Percentiles rank a stretch among this genome's conserved stretches.
These are phyloP conservation scores for Sugiyamaella paludigena DNA, from an alignment of 1,139 yeast genomes.

Conservation along the genomic window DNA sequence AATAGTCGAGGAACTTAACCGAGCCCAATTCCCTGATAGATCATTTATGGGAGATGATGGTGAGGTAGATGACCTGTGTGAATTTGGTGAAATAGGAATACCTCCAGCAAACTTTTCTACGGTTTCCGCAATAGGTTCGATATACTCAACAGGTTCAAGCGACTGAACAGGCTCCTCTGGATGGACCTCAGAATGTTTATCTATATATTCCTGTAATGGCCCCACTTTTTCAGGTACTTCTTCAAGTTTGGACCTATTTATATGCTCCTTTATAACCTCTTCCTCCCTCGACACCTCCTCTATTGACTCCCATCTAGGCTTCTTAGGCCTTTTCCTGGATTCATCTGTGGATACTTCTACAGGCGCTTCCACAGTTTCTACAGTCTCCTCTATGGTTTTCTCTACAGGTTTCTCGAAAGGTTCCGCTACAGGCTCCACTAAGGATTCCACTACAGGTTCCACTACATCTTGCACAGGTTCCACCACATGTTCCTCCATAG, in stretches of 20 bases:
- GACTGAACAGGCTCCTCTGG: background rate
- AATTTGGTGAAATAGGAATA: background rate
- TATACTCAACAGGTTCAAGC: background rate
- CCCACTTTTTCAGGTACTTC: no score
- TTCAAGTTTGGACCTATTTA: background rate
- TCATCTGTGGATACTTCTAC: background rate
- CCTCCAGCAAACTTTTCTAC: no score
- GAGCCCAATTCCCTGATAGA: constrained; percentile 20
- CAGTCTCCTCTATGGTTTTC: constrained; percentile 1
- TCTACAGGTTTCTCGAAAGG: background rate
- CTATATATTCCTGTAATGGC: background rate
- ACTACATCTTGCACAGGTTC: background rate
- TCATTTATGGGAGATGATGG: background rate
- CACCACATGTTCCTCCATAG: background rate
- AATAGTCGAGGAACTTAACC: constrained; percentile 20
- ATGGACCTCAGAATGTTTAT: no score
- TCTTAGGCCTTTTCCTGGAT: background rate
- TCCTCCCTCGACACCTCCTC: background rate
- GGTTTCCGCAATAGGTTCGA: constrained; percentile 4
- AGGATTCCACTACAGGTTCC: no score
- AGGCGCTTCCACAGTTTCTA: constrained; percentile 1
- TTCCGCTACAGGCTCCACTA: background rate
- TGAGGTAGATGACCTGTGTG: background rate
- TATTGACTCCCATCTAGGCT: background rate
- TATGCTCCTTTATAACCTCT: background rate